Evolutionary conservation across 2,329 filamentous ascomycete genomes (phyloP).

Genomic region (Nakataea oryzae): DNA sequence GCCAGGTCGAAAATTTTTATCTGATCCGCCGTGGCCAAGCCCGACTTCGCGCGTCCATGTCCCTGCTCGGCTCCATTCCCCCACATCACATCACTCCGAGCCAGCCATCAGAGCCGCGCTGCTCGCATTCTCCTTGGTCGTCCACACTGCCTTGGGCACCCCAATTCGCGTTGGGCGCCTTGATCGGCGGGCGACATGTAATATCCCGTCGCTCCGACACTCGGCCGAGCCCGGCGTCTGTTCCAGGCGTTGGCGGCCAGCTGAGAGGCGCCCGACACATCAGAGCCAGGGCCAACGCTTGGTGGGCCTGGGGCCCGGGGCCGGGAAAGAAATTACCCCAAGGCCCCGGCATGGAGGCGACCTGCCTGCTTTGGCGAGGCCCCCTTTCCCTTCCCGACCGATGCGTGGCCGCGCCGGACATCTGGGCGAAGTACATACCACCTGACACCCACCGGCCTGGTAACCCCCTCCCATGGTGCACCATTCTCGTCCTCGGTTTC

Average conservation of each 20-base stretch:
- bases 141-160: neutral
- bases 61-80: neutral
- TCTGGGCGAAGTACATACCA: neutral
- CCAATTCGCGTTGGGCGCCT: neutral
- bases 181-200: neutral
- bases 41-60: neutral
- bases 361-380: neutral
- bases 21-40: slow-evolving; percentile 1
- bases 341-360: neutral
- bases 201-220: neutral
- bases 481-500: neutral
- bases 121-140: neutral
- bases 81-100: neutral
- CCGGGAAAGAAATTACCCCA: neutral
- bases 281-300: neutral
- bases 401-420: neutral
- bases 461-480: too few species aligned
- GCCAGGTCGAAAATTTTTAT: neutral
- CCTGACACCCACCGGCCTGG: neutral
- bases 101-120: neutral
- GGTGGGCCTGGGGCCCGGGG: too few species aligned
- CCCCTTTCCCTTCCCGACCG: neutral
- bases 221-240: neutral
- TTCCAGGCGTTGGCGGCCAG: too few species aligned
- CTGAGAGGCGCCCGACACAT: too few species aligned